These are phyloP conservation scores for Anisogramma anomala DNA, from an alignment of 2,329 filamentous ascomycete genomes.

Conservation along the genomic window DNA sequence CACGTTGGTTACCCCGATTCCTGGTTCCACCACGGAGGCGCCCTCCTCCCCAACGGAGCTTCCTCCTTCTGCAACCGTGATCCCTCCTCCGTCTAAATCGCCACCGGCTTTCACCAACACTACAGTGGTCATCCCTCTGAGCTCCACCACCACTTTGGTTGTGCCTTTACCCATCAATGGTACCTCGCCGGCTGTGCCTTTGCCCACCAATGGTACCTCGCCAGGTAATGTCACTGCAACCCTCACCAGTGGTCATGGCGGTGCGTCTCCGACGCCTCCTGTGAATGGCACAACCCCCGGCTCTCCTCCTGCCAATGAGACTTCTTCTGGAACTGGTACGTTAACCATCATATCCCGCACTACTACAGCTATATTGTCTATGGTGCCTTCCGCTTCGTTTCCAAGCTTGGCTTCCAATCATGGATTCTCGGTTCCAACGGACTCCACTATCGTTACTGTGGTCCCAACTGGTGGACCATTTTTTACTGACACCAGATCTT, in stretches of 20 bases:
- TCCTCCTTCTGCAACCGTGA: not conserved
- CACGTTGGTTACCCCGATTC: slow-evolving; percentile 8
- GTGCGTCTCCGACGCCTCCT: slow-evolving; percentile 4
- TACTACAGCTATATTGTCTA: not conserved
- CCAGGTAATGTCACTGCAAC: slow-evolving; percentile 5
- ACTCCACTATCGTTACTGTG: slow-evolving; percentile 6
- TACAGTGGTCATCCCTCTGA: too few species aligned
- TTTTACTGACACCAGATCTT: slow-evolving; percentile 2
- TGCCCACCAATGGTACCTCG: slow-evolving; percentile 8
- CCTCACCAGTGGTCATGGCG: not conserved
- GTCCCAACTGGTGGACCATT: slow-evolving; percentile 1
- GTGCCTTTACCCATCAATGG: slow-evolving; percentile 8
- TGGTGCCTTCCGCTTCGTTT: not conserved
- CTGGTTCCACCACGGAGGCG: not conserved
- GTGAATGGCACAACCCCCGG: slow-evolving; percentile 3
- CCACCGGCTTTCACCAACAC: not conserved
- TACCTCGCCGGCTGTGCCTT: slow-evolving; percentile 8
- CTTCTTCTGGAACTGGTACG: slow-evolving; percentile 7
- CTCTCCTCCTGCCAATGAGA: slow-evolving; percentile 6
- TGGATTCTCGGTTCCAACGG: slow-evolving; percentile 4
- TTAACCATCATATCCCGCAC: slow-evolving; percentile 1
- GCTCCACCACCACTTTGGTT: slow-evolving; percentile 1
- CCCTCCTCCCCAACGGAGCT: not conserved
- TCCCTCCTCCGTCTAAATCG: not conserved
- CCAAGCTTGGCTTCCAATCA: not conserved